Conservation (phyloP, 768 basidiomycete species). For the Auricularia sp. region DNA sequence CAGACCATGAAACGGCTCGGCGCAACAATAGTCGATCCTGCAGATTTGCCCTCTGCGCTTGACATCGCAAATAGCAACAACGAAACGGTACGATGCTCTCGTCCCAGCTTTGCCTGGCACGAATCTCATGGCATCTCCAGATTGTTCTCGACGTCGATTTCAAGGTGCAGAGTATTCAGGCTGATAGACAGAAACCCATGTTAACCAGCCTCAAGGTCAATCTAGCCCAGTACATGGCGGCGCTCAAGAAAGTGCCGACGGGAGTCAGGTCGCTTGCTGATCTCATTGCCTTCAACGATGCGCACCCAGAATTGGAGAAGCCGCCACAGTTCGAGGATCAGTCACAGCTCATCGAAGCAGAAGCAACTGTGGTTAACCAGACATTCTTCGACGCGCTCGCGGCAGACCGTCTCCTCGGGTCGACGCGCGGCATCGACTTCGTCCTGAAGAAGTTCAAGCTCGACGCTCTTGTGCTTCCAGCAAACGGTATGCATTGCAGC, state of each 20-base stretch:
- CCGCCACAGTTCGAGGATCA: conserved; percentile 8
- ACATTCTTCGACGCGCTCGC: conserved; percentile 36
- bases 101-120: background rate
- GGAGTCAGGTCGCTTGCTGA: conserved; percentile 47
- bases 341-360: conserved; percentile 16
- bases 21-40: conserved; percentile 49
- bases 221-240: conserved; percentile 38
- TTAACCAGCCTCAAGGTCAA: conserved; percentile 31
- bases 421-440: conserved; percentile 28
- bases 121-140: background rate
- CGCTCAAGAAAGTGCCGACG: conserved; percentile 42
- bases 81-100: conserved; percentile 25
- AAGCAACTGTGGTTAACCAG: conserved; percentile 18
- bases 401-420: conserved; percentile 43
- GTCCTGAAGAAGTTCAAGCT: conserved; percentile 11
- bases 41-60: conserved; percentile 46
- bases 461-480: conserved; percentile 11
- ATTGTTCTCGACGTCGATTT: conserved; percentile 48
- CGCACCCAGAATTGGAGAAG: conserved; percentile 40
- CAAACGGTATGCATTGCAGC: background rate
- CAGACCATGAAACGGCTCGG: conserved; percentile 30
- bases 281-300: conserved; percentile 47
- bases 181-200: background rate
- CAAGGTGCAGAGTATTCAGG: conserved; percentile 30
- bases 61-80: conserved; percentile 39